Base-by-base conservation (phyloP, 176 grass and related monocot species). In the Aechmea fasciata region DNA sequence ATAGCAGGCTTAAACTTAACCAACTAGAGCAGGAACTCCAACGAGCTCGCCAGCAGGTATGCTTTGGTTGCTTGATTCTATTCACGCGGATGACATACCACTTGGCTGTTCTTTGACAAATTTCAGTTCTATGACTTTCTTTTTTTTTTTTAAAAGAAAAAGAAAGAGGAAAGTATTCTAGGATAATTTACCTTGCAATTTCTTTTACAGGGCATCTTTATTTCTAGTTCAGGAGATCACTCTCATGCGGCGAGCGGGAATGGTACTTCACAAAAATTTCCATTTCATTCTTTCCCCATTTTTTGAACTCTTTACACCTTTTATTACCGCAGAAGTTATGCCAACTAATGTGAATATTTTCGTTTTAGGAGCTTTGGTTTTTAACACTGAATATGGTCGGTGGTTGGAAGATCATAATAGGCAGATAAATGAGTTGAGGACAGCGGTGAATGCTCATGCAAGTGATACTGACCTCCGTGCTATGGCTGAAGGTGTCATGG, bases 1-100 rank as follows among this genome's bases (percentile, higher is more conserved):
- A 90, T 80, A 99, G 94, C 75, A 99, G 94, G 80, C 71, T 99
- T 52, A 99, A 99, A 77, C 94, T 99, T 79, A 90, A 90, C 11
- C 94, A 99, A 82, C 71, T 99, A 68, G 94, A 99, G 74, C 94
- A 99, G 79, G 94, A 99, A 74, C 73, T 99, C 64, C 94, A 99
- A 81, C 76, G 89, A 71, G 89, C 94, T 77, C 89, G 94, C 49
- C 94, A 99, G 76, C 94, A 99, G 77, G 94, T 90, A 70, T 71
- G 50, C 51, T 73, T 73, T 55, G 75, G 28, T 47, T 71, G 49
- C 3, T 17, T 77, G 19, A 72, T 57, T 66, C 11, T 49, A 49
- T 55, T 64, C 57, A 61, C 55, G 9, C 15, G 3, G 20, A 18
- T 61, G 15, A 61, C 20, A 61, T 20, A 41, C 55, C 20, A 22